Evolutionary conservation across 2,329 filamentous ascomycete genomes (phyloP).

Genomic region (Chaetomium olivaceum): DNA sequence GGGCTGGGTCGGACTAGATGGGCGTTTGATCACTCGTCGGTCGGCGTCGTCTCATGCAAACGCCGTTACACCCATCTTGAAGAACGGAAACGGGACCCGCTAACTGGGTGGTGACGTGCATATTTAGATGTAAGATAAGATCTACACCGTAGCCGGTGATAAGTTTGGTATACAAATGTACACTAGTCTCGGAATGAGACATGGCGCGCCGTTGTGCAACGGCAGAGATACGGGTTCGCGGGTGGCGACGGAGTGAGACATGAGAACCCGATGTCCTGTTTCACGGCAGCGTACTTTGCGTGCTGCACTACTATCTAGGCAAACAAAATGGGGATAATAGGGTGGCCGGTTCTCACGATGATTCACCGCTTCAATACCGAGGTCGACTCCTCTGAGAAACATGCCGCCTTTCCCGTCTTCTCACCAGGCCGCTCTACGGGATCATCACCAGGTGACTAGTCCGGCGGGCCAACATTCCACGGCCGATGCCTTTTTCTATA

Average conservation of each 20-base stretch:
- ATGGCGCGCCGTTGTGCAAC: background rate
- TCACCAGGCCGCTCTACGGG: background rate
- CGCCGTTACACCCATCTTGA: background rate
- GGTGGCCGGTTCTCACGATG: background rate
- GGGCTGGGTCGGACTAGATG: background rate
- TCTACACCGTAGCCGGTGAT: background rate
- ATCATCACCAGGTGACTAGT: background rate
- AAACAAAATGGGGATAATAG: background rate
- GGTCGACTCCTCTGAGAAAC: background rate
- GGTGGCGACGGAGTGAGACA: background rate
- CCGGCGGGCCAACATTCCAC: background rate
- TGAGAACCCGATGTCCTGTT: background rate
- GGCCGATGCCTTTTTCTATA: background rate
- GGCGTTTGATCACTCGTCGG: background rate
- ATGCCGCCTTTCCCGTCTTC: background rate
- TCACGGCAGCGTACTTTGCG: background rate
- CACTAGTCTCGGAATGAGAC: background rate
- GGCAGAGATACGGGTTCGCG: background rate
- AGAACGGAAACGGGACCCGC: background rate
- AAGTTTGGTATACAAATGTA: background rate
- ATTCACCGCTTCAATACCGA: background rate
- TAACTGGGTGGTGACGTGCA: background rate
- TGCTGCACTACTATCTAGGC: background rate
- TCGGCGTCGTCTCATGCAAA: background rate
- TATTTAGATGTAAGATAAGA: background rate